Evolutionary conservation across 2,329 filamentous ascomycete species (phyloP).

Genomic region (Penicillium brevicompactum): DNA sequence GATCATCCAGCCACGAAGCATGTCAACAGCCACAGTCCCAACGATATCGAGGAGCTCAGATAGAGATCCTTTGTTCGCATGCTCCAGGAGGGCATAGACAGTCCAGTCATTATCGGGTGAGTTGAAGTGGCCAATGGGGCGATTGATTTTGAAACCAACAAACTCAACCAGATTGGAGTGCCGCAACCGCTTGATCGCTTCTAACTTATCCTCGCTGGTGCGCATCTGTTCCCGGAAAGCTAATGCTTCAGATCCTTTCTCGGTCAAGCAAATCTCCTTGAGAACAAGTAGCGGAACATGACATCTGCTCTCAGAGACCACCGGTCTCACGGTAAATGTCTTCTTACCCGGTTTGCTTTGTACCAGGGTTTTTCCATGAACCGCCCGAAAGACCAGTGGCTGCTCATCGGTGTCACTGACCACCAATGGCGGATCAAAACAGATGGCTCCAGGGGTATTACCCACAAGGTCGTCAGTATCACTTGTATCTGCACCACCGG

Average conservation of each 20-base stretch:
- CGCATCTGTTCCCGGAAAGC: slow-evolving; percentile 76
- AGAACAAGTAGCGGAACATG: slow-evolving; percentile 67
- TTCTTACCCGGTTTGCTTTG: slow-evolving; percentile 67
- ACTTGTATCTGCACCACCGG: slow-evolving; percentile 32
- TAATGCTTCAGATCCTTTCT: slow-evolving; percentile 59
- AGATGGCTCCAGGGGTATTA: slow-evolving; percentile 40
- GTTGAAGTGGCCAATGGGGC: slow-evolving; percentile 45
- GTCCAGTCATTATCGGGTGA: slow-evolving; percentile 60
- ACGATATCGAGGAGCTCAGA: slow-evolving; percentile 79
- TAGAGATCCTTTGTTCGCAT: slow-evolving; percentile 80
- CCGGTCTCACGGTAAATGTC: slow-evolving; percentile 68
- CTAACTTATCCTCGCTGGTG: slow-evolving; percentile 73
- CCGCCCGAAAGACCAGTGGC: slow-evolving; percentile 67
- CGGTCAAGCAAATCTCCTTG: slow-evolving; percentile 68
- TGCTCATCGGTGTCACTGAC: slow-evolving; percentile 67
- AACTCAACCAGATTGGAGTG: slow-evolving; percentile 79
- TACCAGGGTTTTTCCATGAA: slow-evolving; percentile 69
- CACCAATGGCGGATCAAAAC: slow-evolving; percentile 50
- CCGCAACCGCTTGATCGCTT: slow-evolving; percentile 71
- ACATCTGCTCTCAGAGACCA: slow-evolving; percentile 57
- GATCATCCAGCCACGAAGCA: slow-evolving; percentile 85
- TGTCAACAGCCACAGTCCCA: slow-evolving; percentile 71
- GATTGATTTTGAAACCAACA: slow-evolving; percentile 78
- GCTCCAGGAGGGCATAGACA: slow-evolving; percentile 72
- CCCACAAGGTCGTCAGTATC: slow-evolving; percentile 32